Base-by-base conservation (phyloP, 768 basidiomycete species). In the Hemileccinum rubropunctum region DNA sequence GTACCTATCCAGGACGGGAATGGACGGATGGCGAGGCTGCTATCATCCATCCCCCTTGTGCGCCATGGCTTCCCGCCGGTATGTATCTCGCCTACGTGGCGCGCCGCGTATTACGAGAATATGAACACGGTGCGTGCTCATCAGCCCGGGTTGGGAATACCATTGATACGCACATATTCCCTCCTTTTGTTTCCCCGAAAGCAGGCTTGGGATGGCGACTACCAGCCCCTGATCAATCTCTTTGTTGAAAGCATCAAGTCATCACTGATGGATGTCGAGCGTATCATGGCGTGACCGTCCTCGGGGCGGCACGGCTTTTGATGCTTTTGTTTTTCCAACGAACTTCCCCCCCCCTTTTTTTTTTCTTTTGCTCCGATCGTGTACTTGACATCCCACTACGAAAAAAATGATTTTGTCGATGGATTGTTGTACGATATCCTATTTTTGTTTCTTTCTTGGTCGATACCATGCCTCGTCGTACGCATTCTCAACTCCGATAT, bases 11-110 rank as follows among this genome's bases (percentile, higher is more conserved):
- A 69, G 68, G 64, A 70, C 17, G 68, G 70, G 40, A 70, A 70
- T 48, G 66, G 70, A n/a, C 60, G 68, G 9, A 64, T 70, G 62
- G 66, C 68, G 13, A 59, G 63, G 32, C 47, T 70, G 8, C 37
- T 70, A 6, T 71, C 68, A 0, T 71, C 70, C 40, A 70, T 70
- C 6, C 68, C 68, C 12, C 61, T 70, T 17, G 38, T 70, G 6
- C 69, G 65, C 26, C 57, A 62, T 17, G 68, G 68, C 27, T 68
- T 58, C 37, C 68, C 68, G 34, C 60, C 68, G 8, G 48, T 70
- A 17, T 71, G 57, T 37, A 56, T 68, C 42, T 54, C 52, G 14
- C 62, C 68, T 18, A n/a, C 47, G 21, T 58, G 52, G 50, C 61
- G 64, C 23, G 42, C 17, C 28, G 41, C 34, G 12, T 68, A 68